A percentile compares a stretch with the other conserved stretches of the same genome.
Evolutionary conservation across 2,329 filamentous ascomycete species (phyloP).

Genomic region (Stagonosporopsis cucurbitacearum): DNA sequence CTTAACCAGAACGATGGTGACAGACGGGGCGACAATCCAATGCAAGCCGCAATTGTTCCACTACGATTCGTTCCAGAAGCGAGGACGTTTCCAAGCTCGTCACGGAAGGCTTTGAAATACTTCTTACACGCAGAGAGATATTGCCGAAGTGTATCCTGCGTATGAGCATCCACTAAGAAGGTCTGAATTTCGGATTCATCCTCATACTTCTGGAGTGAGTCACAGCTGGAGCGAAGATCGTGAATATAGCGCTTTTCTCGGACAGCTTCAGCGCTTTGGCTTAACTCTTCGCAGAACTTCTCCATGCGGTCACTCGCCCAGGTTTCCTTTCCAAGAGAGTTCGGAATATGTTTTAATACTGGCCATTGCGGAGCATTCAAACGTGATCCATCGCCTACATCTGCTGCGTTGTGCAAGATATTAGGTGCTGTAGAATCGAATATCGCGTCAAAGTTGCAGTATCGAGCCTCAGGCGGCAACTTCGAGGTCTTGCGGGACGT

Average conservation of each 20-base stretch:
- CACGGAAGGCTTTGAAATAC: slow-evolving; percentile 17
- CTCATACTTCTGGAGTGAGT: slow-evolving; percentile 18
- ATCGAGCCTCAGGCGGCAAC: not conserved
- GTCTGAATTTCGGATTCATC: not conserved
- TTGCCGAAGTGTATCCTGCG: slow-evolving; percentile 1
- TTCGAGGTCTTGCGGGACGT: not conserved
- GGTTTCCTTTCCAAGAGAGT: not conserved
- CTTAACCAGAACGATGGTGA: not conserved
- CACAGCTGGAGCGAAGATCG: slow-evolving; percentile 25
- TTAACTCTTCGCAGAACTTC: slow-evolving; percentile 21
- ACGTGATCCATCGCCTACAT: not conserved
- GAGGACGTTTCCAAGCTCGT: slow-evolving; percentile 7
- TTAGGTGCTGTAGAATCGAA: slow-evolving; percentile 5
- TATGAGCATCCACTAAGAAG: not conserved
- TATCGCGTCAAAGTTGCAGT: slow-evolving; percentile 8
- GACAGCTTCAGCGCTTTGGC: slow-evolving; percentile 15
- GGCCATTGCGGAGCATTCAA: not conserved
- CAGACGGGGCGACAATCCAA: not conserved
- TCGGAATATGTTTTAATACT: not conserved
- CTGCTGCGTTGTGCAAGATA: not conserved
- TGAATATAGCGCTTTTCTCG: slow-evolving; percentile 33
- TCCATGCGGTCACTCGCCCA: slow-evolving; percentile 12
- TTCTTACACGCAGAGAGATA: slow-evolving; percentile 23
- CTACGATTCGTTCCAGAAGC: not conserved
- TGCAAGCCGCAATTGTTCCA: slow-evolving; percentile 4